phyloP scores from a whole-genome alignment of 257 asterid genomes.

The Solanum acaule region DNA sequence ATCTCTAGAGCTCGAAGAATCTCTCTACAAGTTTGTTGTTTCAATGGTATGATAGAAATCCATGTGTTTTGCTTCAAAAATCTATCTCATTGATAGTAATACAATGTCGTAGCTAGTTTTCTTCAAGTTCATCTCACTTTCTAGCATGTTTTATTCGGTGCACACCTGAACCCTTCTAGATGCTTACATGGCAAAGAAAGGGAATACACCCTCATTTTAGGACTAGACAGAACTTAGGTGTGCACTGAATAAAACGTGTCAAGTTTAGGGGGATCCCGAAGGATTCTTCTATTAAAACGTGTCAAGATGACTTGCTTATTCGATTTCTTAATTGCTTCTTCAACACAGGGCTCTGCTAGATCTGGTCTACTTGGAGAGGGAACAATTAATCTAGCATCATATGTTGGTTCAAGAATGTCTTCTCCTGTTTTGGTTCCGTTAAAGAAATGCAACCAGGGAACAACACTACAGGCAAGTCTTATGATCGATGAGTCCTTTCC shows the following conservation, averaged over 20 bases:
- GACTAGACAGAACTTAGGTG: not conserved
- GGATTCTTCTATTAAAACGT: not conserved
- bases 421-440: slow-evolving; percentile 62
- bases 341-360: slow-evolving; percentile 61
- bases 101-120: not conserved
- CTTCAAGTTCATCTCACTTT: not conserved
- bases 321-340: not conserved
- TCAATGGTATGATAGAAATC: slow-evolving; percentile 40
- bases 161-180: not conserved
- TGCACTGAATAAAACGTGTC: not conserved
- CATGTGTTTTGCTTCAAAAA: not conserved
- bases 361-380: slow-evolving; percentile 76
- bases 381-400: slow-evolving; percentile 44
- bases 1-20: slow-evolving; percentile 49
- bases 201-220: not conserved
- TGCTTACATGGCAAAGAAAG: not conserved
- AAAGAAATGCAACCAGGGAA: slow-evolving; percentile 61
- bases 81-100: not conserved
- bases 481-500: not conserved
- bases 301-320: not conserved
- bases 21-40: slow-evolving; percentile 54
- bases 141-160: not conserved
- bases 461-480: slow-evolving; percentile 52
- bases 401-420: slow-evolving; percentile 35
- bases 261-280: not conserved